Percentiles rank a stretch among this genome's conserved stretches.
Evolutionary conservation across 2,329 filamentous ascomycete species (phyloP).

Genomic region (Rutstroemia sp.): DNA sequence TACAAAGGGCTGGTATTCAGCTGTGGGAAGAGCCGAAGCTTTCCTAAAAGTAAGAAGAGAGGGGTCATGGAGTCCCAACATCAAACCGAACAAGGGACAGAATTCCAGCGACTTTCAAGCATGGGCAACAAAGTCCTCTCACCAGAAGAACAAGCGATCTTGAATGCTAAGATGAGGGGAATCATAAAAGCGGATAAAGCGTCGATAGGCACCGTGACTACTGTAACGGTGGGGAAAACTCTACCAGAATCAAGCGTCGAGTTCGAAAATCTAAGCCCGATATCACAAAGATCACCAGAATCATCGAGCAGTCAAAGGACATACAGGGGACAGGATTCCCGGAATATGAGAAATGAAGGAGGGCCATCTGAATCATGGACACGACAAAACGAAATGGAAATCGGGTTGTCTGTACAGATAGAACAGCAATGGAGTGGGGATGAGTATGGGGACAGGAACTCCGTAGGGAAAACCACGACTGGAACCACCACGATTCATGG

Average conservation of each 20-base stretch:
- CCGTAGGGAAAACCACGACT: not conserved
- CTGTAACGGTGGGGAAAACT: not conserved
- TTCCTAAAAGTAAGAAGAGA: constrained; percentile 4
- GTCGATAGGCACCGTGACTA: not conserved
- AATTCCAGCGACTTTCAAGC: constrained; percentile 6
- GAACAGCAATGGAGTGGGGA: not conserved
- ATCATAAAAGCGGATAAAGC: not conserved
- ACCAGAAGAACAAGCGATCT: not conserved
- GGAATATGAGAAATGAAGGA: not conserved
- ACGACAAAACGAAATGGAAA: constrained; percentile 1
- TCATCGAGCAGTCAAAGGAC: not conserved
- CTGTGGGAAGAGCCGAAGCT: constrained; percentile 9
- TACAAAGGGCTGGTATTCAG: constrained; percentile 22
- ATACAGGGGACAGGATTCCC: not conserved
- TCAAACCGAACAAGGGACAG: not conserved
- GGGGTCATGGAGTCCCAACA: not conserved
- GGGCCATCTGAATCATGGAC: not conserved
- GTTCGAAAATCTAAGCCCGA: not conserved
- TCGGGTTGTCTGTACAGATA: not conserved
- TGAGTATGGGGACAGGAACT: not conserved
- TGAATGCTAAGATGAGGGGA: constrained; percentile 2
- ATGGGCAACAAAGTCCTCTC: not conserved
- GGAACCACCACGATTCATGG: not conserved
- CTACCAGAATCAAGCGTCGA: not conserved
- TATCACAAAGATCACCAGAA: not conserved